These are phyloP conservation scores for Metarhizium humberi DNA, from an alignment of 2,329 filamentous ascomycete species.

Conservation along the genomic window DNA sequence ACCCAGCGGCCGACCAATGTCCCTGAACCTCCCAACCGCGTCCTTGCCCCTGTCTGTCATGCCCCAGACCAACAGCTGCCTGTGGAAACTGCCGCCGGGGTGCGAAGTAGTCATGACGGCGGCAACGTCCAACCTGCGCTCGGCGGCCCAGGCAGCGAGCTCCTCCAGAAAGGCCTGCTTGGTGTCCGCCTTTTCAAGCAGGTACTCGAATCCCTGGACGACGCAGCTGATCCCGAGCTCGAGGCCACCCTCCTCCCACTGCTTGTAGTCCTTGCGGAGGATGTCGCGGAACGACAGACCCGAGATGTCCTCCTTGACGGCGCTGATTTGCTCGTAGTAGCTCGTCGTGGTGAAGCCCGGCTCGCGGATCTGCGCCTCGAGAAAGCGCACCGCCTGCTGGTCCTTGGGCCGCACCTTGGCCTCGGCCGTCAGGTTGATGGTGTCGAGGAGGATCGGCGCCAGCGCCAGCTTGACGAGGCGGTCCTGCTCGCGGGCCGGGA, in stretches of 20 bases:
- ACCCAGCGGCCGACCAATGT: constrained; percentile 34
- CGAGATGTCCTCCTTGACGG: constrained; percentile 60
- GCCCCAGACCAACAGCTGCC: constrained; percentile 62
- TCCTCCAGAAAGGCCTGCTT: constrained; percentile 35
- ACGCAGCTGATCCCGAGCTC: constrained; percentile 59
- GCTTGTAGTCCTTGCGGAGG: constrained; percentile 76
- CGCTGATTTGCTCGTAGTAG: constrained; percentile 51
- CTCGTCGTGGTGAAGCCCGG: constrained; percentile 37
- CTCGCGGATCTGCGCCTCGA: constrained; percentile 40
- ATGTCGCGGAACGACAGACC: constrained; percentile 54
- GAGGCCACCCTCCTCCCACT: constrained; percentile 52
- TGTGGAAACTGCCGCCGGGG: constrained; percentile 43
- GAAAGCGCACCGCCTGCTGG: constrained; percentile 43
- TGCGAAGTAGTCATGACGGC: constrained; percentile 62
- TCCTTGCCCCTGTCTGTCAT: constrained; percentile 36
- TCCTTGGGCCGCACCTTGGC: constrained; percentile 60
- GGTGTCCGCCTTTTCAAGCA: constrained; percentile 43
- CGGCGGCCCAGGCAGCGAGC: constrained; percentile 43
- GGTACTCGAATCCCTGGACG: constrained; percentile 52
- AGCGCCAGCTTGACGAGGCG: constrained; percentile 59
- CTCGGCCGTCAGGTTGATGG: constrained; percentile 50
- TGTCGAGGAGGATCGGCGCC: constrained; percentile 66
- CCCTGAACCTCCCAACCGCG: constrained; percentile 46
- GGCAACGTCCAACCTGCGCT: constrained; percentile 51
- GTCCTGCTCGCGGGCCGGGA: constrained; percentile 31